Evolutionary conservation across 1,284 basidiomycete genomes (phyloP).

Genomic region (Marasmius tenuissimus): DNA sequence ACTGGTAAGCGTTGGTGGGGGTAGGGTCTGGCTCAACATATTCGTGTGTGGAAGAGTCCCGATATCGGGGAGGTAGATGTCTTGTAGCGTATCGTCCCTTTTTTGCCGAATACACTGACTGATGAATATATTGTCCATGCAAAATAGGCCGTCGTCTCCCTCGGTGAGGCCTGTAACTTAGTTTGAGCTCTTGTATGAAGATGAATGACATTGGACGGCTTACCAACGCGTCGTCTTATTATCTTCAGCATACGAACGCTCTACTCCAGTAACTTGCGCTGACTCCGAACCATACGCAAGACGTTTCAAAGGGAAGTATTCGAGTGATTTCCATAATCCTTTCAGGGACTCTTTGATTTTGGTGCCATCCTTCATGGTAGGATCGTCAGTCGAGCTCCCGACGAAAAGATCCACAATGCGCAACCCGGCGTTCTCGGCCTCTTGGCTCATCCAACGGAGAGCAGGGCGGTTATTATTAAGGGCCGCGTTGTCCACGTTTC

Average conservation of each 20-base stretch:
- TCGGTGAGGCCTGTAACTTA: neutral
- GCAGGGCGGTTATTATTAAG: neutral
- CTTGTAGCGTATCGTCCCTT: neutral
- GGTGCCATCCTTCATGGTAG: neutral
- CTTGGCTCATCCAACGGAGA: neutral
- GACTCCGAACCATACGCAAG: neutral
- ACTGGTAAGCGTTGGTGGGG: too few relatives aligned
- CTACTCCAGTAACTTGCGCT: neutral
- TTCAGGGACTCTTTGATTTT: neutral
- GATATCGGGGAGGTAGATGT: too few relatives aligned
- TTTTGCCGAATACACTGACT: neutral
- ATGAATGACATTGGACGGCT: neutral
- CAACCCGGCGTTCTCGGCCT: neutral
- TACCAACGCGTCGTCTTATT: too few relatives aligned
- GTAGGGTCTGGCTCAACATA: too few relatives aligned
- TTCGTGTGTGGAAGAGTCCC: too few relatives aligned
- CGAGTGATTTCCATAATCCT: neutral
- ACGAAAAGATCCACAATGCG: neutral
- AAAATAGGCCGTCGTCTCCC: neutral
- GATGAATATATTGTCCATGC: neutral
- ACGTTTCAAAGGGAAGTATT: neutral
- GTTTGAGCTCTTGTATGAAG: neutral
- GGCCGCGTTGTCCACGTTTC: neutral
- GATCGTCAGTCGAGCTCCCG: neutral
- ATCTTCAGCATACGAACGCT: neutral